These are phyloP conservation scores for Russula lepida DNA, from an alignment of 768 basidiomycete species.

Conservation along the genomic window DNA sequence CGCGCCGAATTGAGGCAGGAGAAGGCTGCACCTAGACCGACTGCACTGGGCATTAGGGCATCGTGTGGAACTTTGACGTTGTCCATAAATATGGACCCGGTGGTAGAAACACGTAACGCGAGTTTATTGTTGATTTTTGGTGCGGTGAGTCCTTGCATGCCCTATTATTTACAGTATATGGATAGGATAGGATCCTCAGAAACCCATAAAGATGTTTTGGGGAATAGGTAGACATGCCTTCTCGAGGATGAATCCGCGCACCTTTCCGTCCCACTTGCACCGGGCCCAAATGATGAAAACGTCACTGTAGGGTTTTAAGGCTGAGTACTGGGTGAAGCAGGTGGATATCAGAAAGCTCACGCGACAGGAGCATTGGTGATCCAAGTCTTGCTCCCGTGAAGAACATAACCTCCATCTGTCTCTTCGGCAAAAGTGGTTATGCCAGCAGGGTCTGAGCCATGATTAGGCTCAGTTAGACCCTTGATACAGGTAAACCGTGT, in stretches of 20 bases:
- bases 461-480: conserved; percentile 95
- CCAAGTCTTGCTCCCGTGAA: conserved; percentile 96
- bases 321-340: conserved; percentile 9
- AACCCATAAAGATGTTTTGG: background rate
- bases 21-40: conserved; percentile 80
- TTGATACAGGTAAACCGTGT: conserved; percentile 26
- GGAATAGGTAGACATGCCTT: conserved; percentile 44
- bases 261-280: conserved; percentile 88
- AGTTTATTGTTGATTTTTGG: conserved; percentile 91
- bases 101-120: conserved; percentile 76
- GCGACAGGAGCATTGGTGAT: conserved; percentile 91
- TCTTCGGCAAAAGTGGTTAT: conserved; percentile 94
- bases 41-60: conserved; percentile 66
- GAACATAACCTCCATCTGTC: conserved; percentile 70
- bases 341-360: conserved; percentile 30
- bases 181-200: background rate
- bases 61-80: conserved; percentile 69
- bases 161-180: no score
- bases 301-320: conserved; percentile 45
- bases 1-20: conserved; percentile 88
- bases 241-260: conserved; percentile 86
- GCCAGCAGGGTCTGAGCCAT: conserved; percentile 94
- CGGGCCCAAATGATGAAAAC: conserved; percentile 91
- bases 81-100: conserved; percentile 90
- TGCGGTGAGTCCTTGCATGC: conserved; percentile 69